Base-by-base conservation (phyloP, 2,329 filamentous ascomycete genomes). In the Ceratocystis ficicola region DNA sequence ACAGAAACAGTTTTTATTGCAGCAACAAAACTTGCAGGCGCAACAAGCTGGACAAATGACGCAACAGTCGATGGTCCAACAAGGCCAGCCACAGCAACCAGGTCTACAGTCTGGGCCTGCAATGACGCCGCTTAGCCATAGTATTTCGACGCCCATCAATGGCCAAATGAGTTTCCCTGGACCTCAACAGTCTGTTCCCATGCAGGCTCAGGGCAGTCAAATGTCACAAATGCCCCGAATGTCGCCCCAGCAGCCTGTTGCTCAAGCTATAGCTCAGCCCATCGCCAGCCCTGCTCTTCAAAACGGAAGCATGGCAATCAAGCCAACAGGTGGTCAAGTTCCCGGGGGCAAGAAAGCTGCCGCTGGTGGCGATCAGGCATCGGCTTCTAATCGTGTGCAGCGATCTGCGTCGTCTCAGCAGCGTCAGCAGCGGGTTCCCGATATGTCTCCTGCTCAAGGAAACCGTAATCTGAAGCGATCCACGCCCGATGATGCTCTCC, bases 401-500 rank as follows among this genome's bases (percentile, higher is more conserved):
- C 71, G 73, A 41, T 73, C 57, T 48, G 44, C 46, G 30, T 62
- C 64, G 17, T 50, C 46, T 12, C 64, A 62, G 57, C 41, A 52
- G 15, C 57, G 57, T 7, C 57, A 52, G 12, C 17, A 44, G 22
- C 44, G 32, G 10, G 10, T 44, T 22, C 63, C 75, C 3, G 75
- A 57, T 12, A 75, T 57, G 17, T 76, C 78, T 3, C 73, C 77
- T 7, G 75, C 75, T 1, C 68, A 75, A 4, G 72, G 73, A 7
- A 71, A 73, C 30, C 82, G 80, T 71, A 79, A 74, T 61, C 74
- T 81, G 55, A 83, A 84, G 73, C 79, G 81, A 0, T 74, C 80
- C 3, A 80, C 74, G 63, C 73, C 75, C 2, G 81, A 83, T 28
- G 80, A 82, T 60, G 69, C 30, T 28, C 22, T 30, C 5, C 44